Evolutionary conservation across 768 basidiomycete genomes (phyloP).

Genomic region (Mycena pura): DNA sequence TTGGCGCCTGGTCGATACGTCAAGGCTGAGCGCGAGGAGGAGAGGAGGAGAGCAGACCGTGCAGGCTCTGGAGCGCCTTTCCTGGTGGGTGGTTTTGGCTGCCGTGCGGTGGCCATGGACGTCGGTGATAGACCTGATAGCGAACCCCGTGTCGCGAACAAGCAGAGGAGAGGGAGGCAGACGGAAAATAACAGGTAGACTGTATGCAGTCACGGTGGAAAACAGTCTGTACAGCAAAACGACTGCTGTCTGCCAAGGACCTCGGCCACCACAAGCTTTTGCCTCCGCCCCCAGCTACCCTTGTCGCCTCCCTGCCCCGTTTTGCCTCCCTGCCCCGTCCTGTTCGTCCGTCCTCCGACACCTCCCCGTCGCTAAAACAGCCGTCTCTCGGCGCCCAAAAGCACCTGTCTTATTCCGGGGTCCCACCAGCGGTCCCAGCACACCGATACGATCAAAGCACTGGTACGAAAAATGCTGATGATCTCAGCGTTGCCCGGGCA

Average conservation of each 20-base stretch:
- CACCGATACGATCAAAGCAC: too few species aligned
- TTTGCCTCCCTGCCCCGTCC: neutral
- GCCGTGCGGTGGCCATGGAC: slow-evolving; percentile 69
- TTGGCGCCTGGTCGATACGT: slow-evolving; percentile 40
- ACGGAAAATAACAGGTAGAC: neutral
- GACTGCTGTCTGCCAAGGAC: neutral
- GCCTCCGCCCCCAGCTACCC: slow-evolving; percentile 3
- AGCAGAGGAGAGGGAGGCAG: neutral
- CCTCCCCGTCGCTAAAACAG: too few species aligned
- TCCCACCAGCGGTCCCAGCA: neutral
- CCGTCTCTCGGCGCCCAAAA: too few species aligned
- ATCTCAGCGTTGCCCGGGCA: too few species aligned
- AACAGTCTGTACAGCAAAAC: neutral
- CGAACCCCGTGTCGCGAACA: neutral
- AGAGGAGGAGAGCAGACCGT: slow-evolving; percentile 44
- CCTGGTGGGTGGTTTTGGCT: slow-evolving; percentile 66
- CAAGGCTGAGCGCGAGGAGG: slow-evolving; percentile 25
- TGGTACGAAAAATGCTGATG: too few species aligned
- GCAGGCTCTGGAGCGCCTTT: slow-evolving; percentile 69
- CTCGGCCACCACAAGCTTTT: slow-evolving; percentile 5
- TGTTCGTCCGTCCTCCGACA: too few species aligned
- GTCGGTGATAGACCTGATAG: slow-evolving; percentile 11
- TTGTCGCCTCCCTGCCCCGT: neutral
- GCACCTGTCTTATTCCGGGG: neutral
- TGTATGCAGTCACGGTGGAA: neutral